Conservation (phyloP, 768 basidiomycete species). For the Lactifluus hygrophoroides region DNA sequence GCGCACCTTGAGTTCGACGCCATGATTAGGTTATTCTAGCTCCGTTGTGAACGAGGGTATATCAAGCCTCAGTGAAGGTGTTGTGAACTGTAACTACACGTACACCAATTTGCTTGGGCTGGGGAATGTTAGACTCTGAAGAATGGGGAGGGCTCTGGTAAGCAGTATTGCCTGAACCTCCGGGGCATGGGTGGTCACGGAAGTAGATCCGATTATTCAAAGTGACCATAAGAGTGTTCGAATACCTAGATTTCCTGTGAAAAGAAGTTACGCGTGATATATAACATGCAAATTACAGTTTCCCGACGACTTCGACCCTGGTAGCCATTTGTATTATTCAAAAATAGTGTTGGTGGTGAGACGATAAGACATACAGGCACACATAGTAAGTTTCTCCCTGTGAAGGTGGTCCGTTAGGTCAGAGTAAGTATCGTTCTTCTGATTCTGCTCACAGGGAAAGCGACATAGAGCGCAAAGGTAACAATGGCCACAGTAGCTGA, state of each 20-base stretch:
- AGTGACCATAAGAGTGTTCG: slow-evolving; percentile 23
- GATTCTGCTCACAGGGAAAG: neutral
- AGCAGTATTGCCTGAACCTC: no score
- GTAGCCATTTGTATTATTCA: neutral
- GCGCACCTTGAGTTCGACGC: no score
- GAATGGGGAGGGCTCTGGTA: no score
- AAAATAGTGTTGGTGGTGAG: no score
- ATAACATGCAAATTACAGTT: neutral
- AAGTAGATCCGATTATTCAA: slow-evolving; percentile 18
- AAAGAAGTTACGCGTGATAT: neutral
- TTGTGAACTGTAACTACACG: no score
- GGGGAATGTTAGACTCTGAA: no score
- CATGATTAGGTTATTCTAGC: no score
- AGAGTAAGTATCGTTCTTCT: neutral
- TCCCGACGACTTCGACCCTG: slow-evolving; percentile 20
- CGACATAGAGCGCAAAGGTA: slow-evolving; percentile 1
- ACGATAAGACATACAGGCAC: neutral
- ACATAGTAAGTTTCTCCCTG: slow-evolving; percentile 3
- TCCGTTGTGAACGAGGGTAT: no score
- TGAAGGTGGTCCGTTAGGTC: neutral
- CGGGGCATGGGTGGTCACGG: neutral
- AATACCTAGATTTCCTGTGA: neutral
- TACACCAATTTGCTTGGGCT: no score
- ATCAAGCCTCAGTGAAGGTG: no score
- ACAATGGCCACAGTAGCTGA: slow-evolving; percentile 2